phyloP scores from a whole-genome alignment of 306 rosid species.

The Prunus salicina region DNA sequence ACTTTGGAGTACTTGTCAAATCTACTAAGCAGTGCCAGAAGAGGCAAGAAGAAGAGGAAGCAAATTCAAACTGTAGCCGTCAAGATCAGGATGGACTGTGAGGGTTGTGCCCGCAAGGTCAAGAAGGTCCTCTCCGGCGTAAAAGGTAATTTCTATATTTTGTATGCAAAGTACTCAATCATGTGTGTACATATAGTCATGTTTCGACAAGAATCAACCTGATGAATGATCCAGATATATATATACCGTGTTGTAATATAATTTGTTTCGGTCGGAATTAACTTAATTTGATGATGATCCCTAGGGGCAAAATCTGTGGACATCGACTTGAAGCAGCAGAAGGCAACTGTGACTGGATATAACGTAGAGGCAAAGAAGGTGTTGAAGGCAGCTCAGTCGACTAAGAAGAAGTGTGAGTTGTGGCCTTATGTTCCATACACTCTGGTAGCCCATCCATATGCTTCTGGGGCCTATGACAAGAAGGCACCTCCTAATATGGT shows the following conservation, averaged over 20 bases:
- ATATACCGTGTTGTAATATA: not conserved
- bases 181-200: too few relatives aligned
- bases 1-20: conserved; percentile 75
- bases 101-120: conserved; percentile 88
- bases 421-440: conserved; percentile 94
- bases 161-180: too few relatives aligned
- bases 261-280: not conserved
- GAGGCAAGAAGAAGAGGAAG: conserved; percentile 61
- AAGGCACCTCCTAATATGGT: conserved; percentile 99
- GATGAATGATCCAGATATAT: not conserved
- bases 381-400: conserved; percentile 83
- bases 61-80: conserved; percentile 79
- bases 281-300: not conserved
- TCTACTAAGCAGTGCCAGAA: conserved; percentile 44
- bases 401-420: conserved; percentile 87
- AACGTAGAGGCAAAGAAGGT: conserved; percentile 83
- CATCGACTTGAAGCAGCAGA: conserved; percentile 85
- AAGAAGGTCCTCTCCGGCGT: conserved; percentile 80
- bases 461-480: conserved; percentile 83
- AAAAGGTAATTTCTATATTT: conserved; percentile 49
- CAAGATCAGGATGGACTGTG: conserved; percentile 94
- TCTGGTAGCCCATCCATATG: conserved; percentile 74
- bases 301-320: conserved; percentile 88
- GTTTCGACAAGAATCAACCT: not conserved
- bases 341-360: conserved; percentile 82